Evolutionary conservation across 108 stramenopile genomes (phyloP), one percentile per base, ranked within the genome.

Genomic region (Aurantiochytrium sp.): DNA sequence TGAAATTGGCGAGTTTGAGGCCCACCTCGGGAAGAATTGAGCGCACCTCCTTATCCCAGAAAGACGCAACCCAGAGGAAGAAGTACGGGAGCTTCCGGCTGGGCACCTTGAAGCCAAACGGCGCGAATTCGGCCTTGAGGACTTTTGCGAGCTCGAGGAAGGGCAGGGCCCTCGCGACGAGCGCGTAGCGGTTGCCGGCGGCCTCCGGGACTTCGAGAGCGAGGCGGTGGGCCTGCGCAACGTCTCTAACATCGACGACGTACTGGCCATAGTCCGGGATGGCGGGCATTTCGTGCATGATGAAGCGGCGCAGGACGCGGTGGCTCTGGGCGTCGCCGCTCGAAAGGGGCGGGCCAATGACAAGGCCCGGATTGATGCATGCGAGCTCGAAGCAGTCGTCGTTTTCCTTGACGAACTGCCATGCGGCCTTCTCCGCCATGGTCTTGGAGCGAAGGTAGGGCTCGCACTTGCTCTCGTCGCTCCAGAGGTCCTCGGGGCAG

Each of bases 351-450:
- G 85, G 85, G 34, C 85, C 85, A 10, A 85, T 31, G 4, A 85
- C 48, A 1, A 59, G 21, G 21, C 36, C n/a, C n/a, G 87, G 87
- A 50, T 88, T 88, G 37, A 88, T 24, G 21, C 6, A 6, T 4
- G 69, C 37, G 3, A 88, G 87, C 39, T 88, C 87, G 22, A 88
- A 73, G 34, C 87, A 41, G 5, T 27, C 24, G 8, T 12, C 21
- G 73, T 48, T 48, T 48, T 41, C 73, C 48, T 81, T 27, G 36
- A 88, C 69, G 31, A 88, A 88, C 21, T 88, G 22, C 87, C 87
- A 88, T 4, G 87, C 87, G 4, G 87, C 87, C 19, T 31, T 32
- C 48, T 88, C 87, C 10, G 87, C 87, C 50, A 69, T 52, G 3
- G 87, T 81, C 34, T 88, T 88, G 55, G 69, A 81, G 12, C 34